Conservation (phyloP, 169 alveolate genomes). For the Babesia caballi region DNA sequence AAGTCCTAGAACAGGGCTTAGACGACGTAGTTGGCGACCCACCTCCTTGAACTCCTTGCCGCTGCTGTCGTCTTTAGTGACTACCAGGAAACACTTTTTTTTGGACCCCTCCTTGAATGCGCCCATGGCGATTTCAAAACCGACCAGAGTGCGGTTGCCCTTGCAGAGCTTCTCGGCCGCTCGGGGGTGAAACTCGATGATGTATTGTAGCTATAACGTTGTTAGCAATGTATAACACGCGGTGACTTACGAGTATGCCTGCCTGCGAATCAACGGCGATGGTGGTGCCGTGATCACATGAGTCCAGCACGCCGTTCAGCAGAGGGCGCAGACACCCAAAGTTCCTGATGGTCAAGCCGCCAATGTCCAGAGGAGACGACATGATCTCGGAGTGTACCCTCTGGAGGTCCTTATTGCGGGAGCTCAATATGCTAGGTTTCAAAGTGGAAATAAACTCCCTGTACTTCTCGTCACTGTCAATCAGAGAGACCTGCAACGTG, state of each 20-base stretch:
- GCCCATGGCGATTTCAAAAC: conserved; percentile 53
- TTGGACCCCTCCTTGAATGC: conserved; percentile 48
- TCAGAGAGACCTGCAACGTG: conserved; percentile 13
- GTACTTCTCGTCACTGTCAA: conserved; percentile 41
- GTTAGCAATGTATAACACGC: background rate
- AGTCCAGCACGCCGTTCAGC: conserved; percentile 39
- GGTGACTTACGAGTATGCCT: conserved; percentile 33
- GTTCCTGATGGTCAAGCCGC: conserved; percentile 35
- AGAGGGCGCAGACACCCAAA: conserved; percentile 47
- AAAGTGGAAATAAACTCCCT: conserved; percentile 39
- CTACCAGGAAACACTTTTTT: conserved; percentile 52
- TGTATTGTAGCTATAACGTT: conserved; percentile 16
- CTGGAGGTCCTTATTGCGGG: conserved; percentile 60
- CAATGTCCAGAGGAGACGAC: conserved; percentile 53
- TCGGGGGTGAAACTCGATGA: conserved; percentile 54
- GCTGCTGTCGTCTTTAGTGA: conserved; percentile 19
- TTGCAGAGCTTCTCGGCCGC: conserved; percentile 54
- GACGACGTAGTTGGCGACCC: background rate
- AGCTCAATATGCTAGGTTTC: conserved; percentile 49
- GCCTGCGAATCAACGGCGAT: conserved; percentile 54
- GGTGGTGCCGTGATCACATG: conserved; percentile 31
- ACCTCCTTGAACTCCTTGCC: conserved; percentile 44
- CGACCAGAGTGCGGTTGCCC: conserved; percentile 22
- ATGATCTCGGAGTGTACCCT: conserved; percentile 46
- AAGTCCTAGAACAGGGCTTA: conserved; percentile 26